phyloP scores from a whole-genome alignment of 768 basidiomycete species.

The Mrakia gelida region DNA sequence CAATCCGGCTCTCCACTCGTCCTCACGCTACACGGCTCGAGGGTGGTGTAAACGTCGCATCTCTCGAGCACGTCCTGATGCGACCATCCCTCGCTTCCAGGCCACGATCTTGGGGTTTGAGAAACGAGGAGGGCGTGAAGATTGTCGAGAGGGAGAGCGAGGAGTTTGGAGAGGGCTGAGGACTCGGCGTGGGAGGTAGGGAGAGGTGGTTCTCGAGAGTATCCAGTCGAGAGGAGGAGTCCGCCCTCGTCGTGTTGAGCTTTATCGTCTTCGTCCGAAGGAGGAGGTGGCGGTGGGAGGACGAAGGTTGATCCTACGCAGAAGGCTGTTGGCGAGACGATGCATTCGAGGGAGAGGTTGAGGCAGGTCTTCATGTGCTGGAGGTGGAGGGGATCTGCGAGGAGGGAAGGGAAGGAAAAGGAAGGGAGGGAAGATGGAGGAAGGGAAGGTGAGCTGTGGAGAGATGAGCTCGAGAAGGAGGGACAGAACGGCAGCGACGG shows the following conservation, averaged over 20 bases:
- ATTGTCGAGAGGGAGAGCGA: background rate
- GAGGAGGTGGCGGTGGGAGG: background rate
- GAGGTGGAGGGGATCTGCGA: background rate
- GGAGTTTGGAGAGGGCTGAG: background rate
- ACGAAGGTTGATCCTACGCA: background rate
- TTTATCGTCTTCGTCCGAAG: conserved; percentile 16
- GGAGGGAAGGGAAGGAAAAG: background rate
- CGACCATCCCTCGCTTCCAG: conserved; percentile 14
- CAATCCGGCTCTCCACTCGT: conserved; percentile 55
- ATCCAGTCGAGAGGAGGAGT: conserved; percentile 54
- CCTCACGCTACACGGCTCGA: conserved; percentile 56
- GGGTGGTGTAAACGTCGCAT: conserved; percentile 83
- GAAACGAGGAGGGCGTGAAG: background rate
- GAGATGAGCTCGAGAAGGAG: no score
- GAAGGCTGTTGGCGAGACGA: no score
- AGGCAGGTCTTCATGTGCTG: no score
- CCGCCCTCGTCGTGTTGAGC: conserved; percentile 43
- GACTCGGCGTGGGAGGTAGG: conserved; percentile 52
- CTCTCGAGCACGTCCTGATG: conserved; percentile 54
- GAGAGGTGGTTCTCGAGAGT: conserved; percentile 56
- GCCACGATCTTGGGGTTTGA: conserved; percentile 42
- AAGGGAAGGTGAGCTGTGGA: background rate
- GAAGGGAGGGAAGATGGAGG: background rate
- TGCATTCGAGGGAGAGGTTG: no score
- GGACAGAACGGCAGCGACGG: no score